These are phyloP conservation scores for Breynia disticha DNA, from an alignment of 441 rosid genomes.

Conservation along the genomic window DNA sequence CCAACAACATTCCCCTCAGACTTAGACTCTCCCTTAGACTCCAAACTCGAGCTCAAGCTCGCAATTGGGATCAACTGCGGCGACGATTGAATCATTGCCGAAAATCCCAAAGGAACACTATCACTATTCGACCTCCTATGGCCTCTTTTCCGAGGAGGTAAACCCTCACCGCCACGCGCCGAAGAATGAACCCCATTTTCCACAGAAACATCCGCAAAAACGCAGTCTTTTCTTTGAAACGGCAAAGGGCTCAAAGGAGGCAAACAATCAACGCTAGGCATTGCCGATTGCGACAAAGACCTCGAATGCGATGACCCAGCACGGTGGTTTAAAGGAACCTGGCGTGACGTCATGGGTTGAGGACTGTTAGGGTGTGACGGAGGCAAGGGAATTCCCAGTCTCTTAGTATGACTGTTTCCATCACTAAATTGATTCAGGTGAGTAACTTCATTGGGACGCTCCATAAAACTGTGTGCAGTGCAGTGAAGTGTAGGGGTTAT, in stretches of 20 bases:
- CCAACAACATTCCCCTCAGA: constrained; percentile 29
- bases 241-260: constrained; percentile 32
- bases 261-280: constrained; percentile 23
- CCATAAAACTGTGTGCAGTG: too few species aligned
- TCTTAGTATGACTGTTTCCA: too few species aligned
- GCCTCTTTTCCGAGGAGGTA: constrained; percentile 37
- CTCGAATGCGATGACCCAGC: constrained; percentile 33
- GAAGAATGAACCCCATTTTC: constrained; percentile 27
- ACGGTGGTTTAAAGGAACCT: constrained; percentile 17
- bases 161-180: constrained; percentile 22
- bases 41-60: constrained; percentile 34
- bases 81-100: constrained; percentile 32
- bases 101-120: constrained; percentile 31
- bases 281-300: constrained; percentile 35
- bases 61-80: constrained; percentile 27
- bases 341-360: constrained; percentile 23
- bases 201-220: constrained; percentile 25
- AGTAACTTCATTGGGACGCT: too few species aligned
- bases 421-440: too few species aligned
- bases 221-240: constrained; percentile 20
- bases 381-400: constrained; percentile 14
- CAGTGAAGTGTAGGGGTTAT: constrained; percentile 4
- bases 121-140: constrained; percentile 51
- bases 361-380: constrained; percentile 45
- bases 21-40: constrained; percentile 32